These are phyloP conservation scores for Lepiota venenata DNA, from an alignment of 768 basidiomycete species.

Conservation along the genomic window DNA sequence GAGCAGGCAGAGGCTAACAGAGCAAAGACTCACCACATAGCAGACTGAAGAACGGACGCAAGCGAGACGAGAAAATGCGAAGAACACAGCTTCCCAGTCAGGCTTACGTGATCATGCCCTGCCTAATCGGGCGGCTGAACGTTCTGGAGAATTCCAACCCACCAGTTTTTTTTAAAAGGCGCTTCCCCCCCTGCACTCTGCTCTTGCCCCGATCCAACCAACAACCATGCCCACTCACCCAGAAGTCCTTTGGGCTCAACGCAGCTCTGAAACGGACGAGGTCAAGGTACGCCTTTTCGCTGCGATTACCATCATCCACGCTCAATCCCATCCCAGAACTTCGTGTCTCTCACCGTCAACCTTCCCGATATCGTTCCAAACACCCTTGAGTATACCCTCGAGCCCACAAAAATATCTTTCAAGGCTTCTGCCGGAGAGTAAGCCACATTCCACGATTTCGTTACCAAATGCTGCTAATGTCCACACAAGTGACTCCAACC, in stretches of 20 bases:
- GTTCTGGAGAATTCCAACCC: constrained; percentile 41
- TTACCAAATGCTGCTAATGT: constrained; percentile 11
- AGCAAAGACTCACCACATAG: constrained; percentile 50
- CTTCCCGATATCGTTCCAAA: constrained; percentile 65
- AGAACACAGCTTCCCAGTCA: not conserved
- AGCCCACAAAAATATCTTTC: constrained; percentile 56
- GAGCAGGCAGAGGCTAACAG: constrained; percentile 3
- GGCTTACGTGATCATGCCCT: constrained; percentile 5
- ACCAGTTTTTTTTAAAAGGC: constrained; percentile 18
- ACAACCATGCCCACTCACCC: constrained; percentile 59
- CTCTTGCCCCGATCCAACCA: constrained; percentile 13
- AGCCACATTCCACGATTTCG: constrained; percentile 19
- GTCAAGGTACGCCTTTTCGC: constrained; percentile 53
- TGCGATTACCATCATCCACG: constrained; percentile 18
- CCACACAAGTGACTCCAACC: constrained; percentile 37
- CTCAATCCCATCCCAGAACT: constrained; percentile 51
- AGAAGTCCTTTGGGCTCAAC: constrained; percentile 94
- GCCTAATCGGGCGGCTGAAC: constrained; percentile 16
- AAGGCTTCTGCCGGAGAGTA: constrained; percentile 66
- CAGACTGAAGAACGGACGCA: constrained; percentile 5
- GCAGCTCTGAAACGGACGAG: constrained; percentile 62
- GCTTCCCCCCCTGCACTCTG: too few relatives aligned
- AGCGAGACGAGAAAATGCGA: not conserved
- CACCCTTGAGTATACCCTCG: constrained; percentile 59
- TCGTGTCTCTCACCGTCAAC: constrained; percentile 83